Evolutionary conservation across 495 filamentous ascomycete species (phyloP).

Genomic region (Penicillium alfredii): DNA sequence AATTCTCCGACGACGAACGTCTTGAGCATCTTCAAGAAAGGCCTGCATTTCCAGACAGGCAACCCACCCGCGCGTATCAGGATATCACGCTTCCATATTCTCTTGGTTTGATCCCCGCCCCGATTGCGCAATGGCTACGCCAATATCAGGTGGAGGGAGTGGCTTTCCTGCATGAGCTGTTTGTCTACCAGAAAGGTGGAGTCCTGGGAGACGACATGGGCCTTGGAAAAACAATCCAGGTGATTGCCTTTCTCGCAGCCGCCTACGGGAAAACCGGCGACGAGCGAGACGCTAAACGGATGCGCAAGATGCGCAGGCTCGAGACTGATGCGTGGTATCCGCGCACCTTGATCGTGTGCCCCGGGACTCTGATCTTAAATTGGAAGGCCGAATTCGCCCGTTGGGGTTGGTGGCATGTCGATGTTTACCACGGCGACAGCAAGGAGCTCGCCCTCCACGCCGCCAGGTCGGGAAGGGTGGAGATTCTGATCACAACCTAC

Average conservation of each 20-base stretch:
- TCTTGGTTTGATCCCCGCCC: conserved; percentile 77
- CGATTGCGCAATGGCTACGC: conserved; percentile 87
- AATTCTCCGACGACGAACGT: conserved; percentile 82
- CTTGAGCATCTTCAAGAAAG: conserved; percentile 57
- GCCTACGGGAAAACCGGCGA: conserved; percentile 95
- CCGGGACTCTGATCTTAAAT: conserved; percentile 80
- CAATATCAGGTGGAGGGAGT: conserved; percentile 87
- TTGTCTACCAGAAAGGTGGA: conserved; percentile 88
- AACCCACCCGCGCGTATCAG: conserved; percentile 60
- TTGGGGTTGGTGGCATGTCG: conserved; percentile 95
- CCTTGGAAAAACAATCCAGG: conserved; percentile 92
- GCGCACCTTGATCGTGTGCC: conserved; percentile 77
- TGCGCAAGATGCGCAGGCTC: conserved; percentile 76
- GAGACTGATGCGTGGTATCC: conserved; percentile 70
- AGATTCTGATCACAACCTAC: conserved; percentile 94
- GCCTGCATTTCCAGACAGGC: conserved; percentile 59
- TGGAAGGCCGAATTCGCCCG: conserved; percentile 79
- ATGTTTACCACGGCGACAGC: conserved; percentile 70
- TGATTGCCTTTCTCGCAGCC: conserved; percentile 87
- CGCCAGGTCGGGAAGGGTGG: conserved; percentile 67
- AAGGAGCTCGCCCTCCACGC: conserved; percentile 69
- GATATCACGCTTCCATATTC: conserved; percentile 72
- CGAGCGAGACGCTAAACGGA: conserved; percentile 78
- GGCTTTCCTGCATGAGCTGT: conserved; percentile 79
- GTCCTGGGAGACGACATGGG: conserved; percentile 97